Base-by-base conservation (phyloP, 2,329 filamentous ascomycete genomes). In the Bisporella sp. region DNA sequence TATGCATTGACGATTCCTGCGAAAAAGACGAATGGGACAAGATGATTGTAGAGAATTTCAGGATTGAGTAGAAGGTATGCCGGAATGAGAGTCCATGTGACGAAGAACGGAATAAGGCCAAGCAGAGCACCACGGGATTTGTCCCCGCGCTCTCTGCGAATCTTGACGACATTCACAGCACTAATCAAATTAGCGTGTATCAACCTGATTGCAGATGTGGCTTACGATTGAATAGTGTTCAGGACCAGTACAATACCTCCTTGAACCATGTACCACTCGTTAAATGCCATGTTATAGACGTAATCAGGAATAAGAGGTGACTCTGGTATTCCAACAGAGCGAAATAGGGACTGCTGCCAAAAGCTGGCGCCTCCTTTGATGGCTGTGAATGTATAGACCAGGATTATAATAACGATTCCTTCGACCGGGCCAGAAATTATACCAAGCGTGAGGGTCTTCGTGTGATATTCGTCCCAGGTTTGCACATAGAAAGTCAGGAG, bases 391-490 rank as follows among this genome's bases (percentile, higher is more conserved):
- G 82, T 80, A 68, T 93, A 97, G 53, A 99, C 83, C 49, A 79
- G 66, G 61, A 89, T 85, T 21, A 99, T 77, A 40, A 89, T 90
- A 44, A 97, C 71, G 50, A 99, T 85, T 47, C 93, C 93, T 71
- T 99, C 93, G 37, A 99, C 93, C 4, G 93, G 93, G 0, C 93
- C 93, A 57, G 92, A 96, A 58, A 99, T 78, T 55, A 97, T 73
- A 52, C 93, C 93, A 5, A 99, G 80, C 1, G 90, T 96, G 45
- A 99, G 79, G 3, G 91, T 93, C 69, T 96, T 91, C 47, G 93
- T 99, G 72, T 97, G 92, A 71, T 97, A 99, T 68, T 97, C 93
- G 65, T 99, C 93, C 93, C 93, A 99, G 33, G 93, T 97, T 68
- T 97, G 93, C 41, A 97, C 86, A 69, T 97, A 97, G 70, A 99